These are phyloP conservation scores for Paecilomyces formosus DNA, from an alignment of 2,329 filamentous ascomycete species.

Conservation along the genomic window DNA sequence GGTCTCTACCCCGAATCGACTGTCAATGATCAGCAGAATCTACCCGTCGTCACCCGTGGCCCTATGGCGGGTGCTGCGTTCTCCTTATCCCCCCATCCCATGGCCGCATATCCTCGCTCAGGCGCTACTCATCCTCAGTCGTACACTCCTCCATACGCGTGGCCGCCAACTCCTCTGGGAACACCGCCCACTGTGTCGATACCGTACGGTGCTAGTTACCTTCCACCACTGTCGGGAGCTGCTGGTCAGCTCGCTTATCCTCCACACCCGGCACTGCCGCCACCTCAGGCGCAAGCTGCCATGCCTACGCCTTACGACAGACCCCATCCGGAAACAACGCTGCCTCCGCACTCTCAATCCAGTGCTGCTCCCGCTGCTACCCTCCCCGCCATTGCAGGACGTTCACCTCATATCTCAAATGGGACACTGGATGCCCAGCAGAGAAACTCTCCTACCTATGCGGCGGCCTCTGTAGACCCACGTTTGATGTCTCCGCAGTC, in stretches of 20 bases:
- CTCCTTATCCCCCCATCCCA: slow-evolving; percentile 44
- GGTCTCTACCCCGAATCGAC: slow-evolving; percentile 97
- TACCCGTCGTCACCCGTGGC: slow-evolving; percentile 71
- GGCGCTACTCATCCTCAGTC: slow-evolving; percentile 30
- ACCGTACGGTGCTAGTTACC: slow-evolving; percentile 28
- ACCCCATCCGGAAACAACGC: slow-evolving; percentile 18
- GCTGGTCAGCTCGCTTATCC: slow-evolving; percentile 25
- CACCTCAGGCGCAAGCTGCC: slow-evolving; percentile 16
- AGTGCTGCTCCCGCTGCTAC: slow-evolving; percentile 9
- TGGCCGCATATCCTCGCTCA: slow-evolving; percentile 48
- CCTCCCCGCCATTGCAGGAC: slow-evolving; percentile 16
- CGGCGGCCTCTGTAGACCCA: slow-evolving; percentile 19
- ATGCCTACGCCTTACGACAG: slow-evolving; percentile 26
- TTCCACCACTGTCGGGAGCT: slow-evolving; percentile 25
- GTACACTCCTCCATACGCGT: slow-evolving; percentile 35
- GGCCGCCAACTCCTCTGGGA: slow-evolving; percentile 37
- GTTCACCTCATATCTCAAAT: slow-evolving; percentile 18
- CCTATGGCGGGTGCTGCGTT: slow-evolving; percentile 55
- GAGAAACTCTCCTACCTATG: slow-evolving; percentile 21
- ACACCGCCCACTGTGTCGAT: slow-evolving; percentile 34
- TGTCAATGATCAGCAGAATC: slow-evolving; percentile 73
- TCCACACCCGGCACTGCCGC: slow-evolving; percentile 18
- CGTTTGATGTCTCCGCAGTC: slow-evolving; percentile 28
- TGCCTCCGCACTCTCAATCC: slow-evolving; percentile 16
- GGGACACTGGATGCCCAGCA: slow-evolving; percentile 19